Evolutionary conservation across 176 grass and related monocot species (phyloP), one percentile per base, ranked within the genome.

Genomic region (Melocanna baccifera): DNA sequence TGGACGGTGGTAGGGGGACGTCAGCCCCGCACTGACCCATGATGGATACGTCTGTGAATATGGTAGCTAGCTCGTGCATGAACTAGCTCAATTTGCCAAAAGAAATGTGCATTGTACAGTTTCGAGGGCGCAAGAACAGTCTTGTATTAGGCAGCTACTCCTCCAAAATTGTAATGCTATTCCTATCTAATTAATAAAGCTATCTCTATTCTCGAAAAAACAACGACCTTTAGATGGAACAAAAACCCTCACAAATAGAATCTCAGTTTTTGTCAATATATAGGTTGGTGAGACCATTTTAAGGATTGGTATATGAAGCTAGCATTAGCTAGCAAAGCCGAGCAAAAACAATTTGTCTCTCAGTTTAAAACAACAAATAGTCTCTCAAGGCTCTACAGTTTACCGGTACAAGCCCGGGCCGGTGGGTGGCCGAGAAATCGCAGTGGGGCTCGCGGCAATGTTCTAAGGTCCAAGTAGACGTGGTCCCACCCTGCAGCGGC

Each of bases 401-500:
- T 30, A 7, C 28, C 6, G 26, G 28, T 7, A 18, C 62, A 3
- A 32, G 2, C 61, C 61, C 6, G 5, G 12, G 61, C 1, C 12
- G 12, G 74, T 61, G 74, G 28, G 75, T 55, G 52, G 52, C 19
- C 7, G 19, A 22, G 53, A 22, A 56, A 56, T 9, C 7, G 7
- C n/a, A 13, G 40, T 61, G 74, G 40, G 65, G 53, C 5, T 41
- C 75, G 51, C 9, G 47, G 29, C 55, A 39, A 65, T 62, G 76
- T 80, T 43, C 26, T 16, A 73, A 67, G 40, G 50, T 85, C 81
- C 82, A 85, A 37, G 41, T 25, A 26, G 22, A 32, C n/a, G 77
- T 81, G 88, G 88, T 69, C 88, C 83, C 56, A 90, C 48, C 36
- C 28, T 65, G 64, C 83, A 70, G 65, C 34, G 25, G 72, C 18